These are phyloP conservation scores for Fraxinus cuspidata DNA, from an alignment of 257 asterid species.

Conservation along the genomic window DNA sequence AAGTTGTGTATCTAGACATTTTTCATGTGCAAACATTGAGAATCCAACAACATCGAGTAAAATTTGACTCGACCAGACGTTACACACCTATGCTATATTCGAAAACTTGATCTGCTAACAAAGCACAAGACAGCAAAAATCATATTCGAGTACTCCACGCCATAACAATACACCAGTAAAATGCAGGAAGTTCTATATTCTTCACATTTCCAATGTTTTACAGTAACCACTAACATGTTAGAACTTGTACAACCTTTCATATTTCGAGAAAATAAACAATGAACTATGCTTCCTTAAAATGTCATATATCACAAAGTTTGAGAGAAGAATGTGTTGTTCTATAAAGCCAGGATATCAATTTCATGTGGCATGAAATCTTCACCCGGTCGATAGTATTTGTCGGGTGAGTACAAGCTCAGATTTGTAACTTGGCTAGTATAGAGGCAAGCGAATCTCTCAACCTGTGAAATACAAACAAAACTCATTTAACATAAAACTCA, in stretches of 20 bases:
- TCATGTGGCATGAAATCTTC: slow-evolving; percentile 99
- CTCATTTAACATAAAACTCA: not conserved
- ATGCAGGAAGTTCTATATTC: not conserved
- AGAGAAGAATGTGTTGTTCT: slow-evolving; percentile 17
- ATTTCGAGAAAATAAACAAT: slow-evolving; percentile 10
- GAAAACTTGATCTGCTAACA: not conserved
- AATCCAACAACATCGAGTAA: not conserved
- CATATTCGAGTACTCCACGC: not conserved
- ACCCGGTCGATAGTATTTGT: slow-evolving; percentile 88
- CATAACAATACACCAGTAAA: not conserved
- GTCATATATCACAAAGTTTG: not conserved
- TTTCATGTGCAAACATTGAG: not conserved
- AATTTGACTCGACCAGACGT: not conserved
- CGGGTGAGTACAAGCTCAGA: slow-evolving; percentile 83
- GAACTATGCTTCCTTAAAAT: not conserved
- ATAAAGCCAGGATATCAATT: slow-evolving; percentile 56
- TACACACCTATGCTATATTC: too few species aligned
- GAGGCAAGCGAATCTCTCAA: slow-evolving; percentile 97
- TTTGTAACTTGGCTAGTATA: slow-evolving; percentile 87
- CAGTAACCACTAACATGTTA: slow-evolving; percentile 15
- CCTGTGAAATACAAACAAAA: slow-evolving; percentile 41
- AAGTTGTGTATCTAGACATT: too few species aligned
- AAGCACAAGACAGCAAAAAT: not conserved
- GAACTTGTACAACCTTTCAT: slow-evolving; percentile 13
- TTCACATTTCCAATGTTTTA: slow-evolving; percentile 23